Evolutionary conservation across 208 protist genomes (phyloP), one percentile per base, ranked within the genome.

Genomic region (Blastocrithidia nonstop): DNA sequence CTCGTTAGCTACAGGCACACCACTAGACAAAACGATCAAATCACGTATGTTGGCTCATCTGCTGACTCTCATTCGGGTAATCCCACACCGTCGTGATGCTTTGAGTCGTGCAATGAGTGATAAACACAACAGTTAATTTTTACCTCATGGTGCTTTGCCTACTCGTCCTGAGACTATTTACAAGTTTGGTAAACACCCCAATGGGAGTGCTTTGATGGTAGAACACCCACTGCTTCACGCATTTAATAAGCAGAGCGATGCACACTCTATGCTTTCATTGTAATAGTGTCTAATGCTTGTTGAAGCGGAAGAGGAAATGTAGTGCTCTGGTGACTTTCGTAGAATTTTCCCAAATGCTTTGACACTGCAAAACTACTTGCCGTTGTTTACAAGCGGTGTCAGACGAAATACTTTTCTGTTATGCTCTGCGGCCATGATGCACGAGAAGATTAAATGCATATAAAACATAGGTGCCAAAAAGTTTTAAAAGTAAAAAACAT

Each of bases 1-100:
- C 7, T 91, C 77, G 6, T 65, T 89, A 21, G 80, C 80, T 1
- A 93, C 84, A 19, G 80, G 71, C 41, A 79, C 67, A 41, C 57
- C 66, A 4, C 62, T 91, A 22, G 86, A 94, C 49, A 88, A 88
- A 62, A 80, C 76, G 6, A 78, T 94, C 5, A 94, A 91, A 57
- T 70, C 63, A 4, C 76, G 81, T 27, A 82, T 94, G 70, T 61
- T 94, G 29, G 67, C 81, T 7, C 82, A 91, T 54, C 25, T 94
- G 54, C 59, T 91, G 21, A 91, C 81, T 11, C 60, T 94, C 13
- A 72, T 90, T 15, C 74, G 86, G 15, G 50, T 66, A 27, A 65
- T 87, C 17, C 82, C 86, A 9, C 75, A 79, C 52, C 60, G 71
- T 24, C 67, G 81, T 17, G 58, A 89, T 23, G 45, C 46, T n/a